Percentiles rank a stretch among this genome's conserved stretches.
Conservation (phyloP, 148 eudicot genomes). For the Rhododendron ferrugineum region DNA sequence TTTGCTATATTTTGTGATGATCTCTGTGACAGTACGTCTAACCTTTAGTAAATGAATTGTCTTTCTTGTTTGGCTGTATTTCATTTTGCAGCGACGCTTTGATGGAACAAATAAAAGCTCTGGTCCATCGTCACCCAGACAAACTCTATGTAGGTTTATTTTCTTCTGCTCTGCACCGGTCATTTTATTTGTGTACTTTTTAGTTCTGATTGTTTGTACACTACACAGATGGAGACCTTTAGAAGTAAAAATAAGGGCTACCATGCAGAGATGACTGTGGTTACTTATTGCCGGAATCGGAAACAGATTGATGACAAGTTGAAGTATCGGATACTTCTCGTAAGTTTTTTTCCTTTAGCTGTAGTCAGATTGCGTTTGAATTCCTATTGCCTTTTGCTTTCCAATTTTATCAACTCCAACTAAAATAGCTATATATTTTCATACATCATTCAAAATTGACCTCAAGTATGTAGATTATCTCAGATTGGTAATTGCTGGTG, state of each 20-base stretch:
- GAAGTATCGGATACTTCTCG: conserved; percentile 82
- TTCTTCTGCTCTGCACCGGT: neutral
- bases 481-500: conserved; percentile 85
- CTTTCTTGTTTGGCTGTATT: neutral
- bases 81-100: conserved; percentile 47
- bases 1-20: too few relatives aligned
- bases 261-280: conserved; percentile 58
- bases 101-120: conserved; percentile 65
- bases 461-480: conserved; percentile 43
- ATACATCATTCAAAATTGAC: neutral
- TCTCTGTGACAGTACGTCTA: too few relatives aligned
- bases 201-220: neutral
- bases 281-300: conserved; percentile 66
- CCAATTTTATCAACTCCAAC: neutral
- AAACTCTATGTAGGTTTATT: conserved; percentile 53
- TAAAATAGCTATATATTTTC: neutral
- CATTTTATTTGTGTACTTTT: neutral
- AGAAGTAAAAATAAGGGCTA: conserved; percentile 69
- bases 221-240: conserved; percentile 60
- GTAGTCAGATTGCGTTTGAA: neutral
- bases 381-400: neutral
- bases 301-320: conserved; percentile 49
- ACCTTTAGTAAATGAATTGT: too few relatives aligned
- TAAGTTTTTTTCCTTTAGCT: conserved; percentile 34
- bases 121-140: conserved; percentile 79